Base-by-base conservation (phyloP, 2,329 filamentous ascomycete species). In the Fusarium burgessii region DNA sequence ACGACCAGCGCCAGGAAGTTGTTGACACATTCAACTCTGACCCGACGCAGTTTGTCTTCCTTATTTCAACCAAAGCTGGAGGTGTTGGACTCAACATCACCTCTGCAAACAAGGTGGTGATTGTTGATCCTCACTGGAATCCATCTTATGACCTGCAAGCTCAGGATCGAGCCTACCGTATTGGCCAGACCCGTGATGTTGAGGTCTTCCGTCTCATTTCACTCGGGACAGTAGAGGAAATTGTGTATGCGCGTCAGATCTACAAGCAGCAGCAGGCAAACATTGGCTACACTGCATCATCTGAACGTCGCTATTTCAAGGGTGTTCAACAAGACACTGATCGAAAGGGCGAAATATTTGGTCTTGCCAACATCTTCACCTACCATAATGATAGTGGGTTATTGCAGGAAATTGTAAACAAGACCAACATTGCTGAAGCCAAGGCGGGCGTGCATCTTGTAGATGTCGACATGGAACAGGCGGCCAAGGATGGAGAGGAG, bases 261-360 rank as follows among this genome's bases (percentile, higher is more conserved):
- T 99, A 99, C 86, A 99, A 99, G 80, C 96, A 99, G 78, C 96
- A 99, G 77, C 96, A 98, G 82, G 95, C 96, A 29, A 98, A 98
- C 77, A 98, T 99, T 63, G 96, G 93, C 2, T 98, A 99, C 80
- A 97, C 91, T 36, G 96, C 96, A 1, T 97, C 93, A 0, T 92
- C 91, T 8, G 96, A 99, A 80, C 90, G 96, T 6, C 90, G 96
- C 3, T 99, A 99, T 80, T 99, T 99, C 84, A 94, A 92, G 73
- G 96, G 96, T 42, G 93, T 98, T 0, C 95, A 98, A 81, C 92
- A 97, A 68, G 89, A 93, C 72, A 89, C 89, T 27, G 89, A 89
- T 32, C 90, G 95, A 71, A 95, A 95, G 74, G 96, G 96, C 18
- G 96, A 99, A 79, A 93, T 99, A 25, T 99, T 99, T 74, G 96